These are phyloP conservation scores for Fusarium neocosmosporiellum DNA, from an alignment of 2,329 filamentous ascomycete species.

Conservation along the genomic window DNA sequence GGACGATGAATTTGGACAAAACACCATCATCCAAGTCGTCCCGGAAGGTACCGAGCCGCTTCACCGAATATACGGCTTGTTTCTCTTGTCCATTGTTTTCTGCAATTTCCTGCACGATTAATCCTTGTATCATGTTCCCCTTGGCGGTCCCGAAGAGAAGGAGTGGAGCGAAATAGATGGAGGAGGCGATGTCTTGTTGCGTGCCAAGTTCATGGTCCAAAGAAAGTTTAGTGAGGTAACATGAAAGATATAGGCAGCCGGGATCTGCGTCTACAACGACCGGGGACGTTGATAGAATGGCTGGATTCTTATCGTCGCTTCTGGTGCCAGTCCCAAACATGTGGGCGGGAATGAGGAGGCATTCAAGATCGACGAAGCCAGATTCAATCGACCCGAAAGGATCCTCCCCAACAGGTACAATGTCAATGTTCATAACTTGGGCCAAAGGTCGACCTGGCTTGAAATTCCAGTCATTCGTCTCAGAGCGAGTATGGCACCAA, in stretches of 20 bases:
- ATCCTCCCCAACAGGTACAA: neutral
- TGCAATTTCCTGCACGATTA: neutral
- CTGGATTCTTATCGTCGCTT: neutral
- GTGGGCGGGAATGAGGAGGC: neutral
- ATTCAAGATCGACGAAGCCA: neutral
- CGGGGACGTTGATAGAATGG: neutral
- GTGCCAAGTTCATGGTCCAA: neutral
- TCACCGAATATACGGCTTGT: neutral
- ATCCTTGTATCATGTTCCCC: neutral
- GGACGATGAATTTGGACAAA: neutral
- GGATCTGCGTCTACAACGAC: neutral
- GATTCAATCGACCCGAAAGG: neutral
- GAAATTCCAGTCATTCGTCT: neutral
- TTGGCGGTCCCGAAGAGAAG: neutral
- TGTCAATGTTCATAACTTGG: neutral
- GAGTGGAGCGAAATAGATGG: neutral
- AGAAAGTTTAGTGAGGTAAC: neutral
- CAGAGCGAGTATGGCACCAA: neutral
- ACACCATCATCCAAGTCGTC: neutral
- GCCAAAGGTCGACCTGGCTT: neutral
- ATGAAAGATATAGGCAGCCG: neutral
- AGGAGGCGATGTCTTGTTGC: neutral
- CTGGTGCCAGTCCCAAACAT: neutral
- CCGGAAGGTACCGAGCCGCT: neutral
- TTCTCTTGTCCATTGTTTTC: neutral